A percentile compares a stretch with the other conserved stretches of the same genome.
Evolutionary conservation across 176 grass and related monocot species (phyloP).

Genomic region (Zea mays): Zm-B73-REFERENCE-NAM-5.0 NC_050096.1:75432001-75432500

Average conservation of each 20-base stretch:
- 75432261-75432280: constrained; percentile 91
- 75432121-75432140: constrained; percentile 26
- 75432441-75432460: neutral
- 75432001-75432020: constrained; percentile 50
- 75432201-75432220: constrained; percentile 74
- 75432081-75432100: constrained; percentile 75
- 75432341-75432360: constrained; percentile 58
- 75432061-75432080: constrained; percentile 91
- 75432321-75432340: constrained; percentile 79
- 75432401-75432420: constrained; percentile 9
- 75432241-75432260: constrained; percentile 70
- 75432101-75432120: constrained; percentile 6
- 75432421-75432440: neutral
- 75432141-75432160: constrained; percentile 21
- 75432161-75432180: neutral
- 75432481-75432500: constrained; percentile 11
- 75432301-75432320: constrained; percentile 97
- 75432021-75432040: constrained; percentile 51
- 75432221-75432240: constrained; percentile 85
- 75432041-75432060: constrained; percentile 81
- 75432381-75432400: neutral
- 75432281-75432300: constrained; percentile 82
- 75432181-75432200: constrained; percentile 64
- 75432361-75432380: constrained; percentile 13
- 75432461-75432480: constrained; percentile 13